Conservation (phyloP, 2,329 filamentous ascomycete species). For the Diaporthe ilicicola region DNA sequence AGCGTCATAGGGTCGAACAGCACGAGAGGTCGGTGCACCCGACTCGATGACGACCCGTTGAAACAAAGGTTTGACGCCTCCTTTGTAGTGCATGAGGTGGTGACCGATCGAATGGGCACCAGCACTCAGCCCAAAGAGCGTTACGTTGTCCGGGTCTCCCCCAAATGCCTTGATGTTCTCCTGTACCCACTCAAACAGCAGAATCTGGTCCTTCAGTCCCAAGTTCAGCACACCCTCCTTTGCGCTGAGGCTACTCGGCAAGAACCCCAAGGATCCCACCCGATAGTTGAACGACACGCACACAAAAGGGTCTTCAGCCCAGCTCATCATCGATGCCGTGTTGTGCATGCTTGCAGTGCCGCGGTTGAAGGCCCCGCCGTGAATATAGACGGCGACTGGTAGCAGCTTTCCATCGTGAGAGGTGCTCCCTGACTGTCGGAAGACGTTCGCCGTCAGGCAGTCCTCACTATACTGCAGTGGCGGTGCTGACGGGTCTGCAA, state of each 20-base stretch:
- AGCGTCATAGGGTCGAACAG: slow-evolving; percentile 52
- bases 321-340: slow-evolving; percentile 60
- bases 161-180: slow-evolving; percentile 63
- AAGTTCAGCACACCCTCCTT: slow-evolving; percentile 64
- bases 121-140: slow-evolving; percentile 57
- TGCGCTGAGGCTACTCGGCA: slow-evolving; percentile 58
- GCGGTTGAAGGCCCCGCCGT: slow-evolving; percentile 57
- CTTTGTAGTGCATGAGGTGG: slow-evolving; percentile 55
- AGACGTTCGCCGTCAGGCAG: slow-evolving; percentile 40
- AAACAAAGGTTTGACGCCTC: slow-evolving; percentile 47
- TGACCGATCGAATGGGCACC: slow-evolving; percentile 66
- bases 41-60: slow-evolving; percentile 50
- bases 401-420: slow-evolving; percentile 31
- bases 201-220: slow-evolving; percentile 62
- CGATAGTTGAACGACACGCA: slow-evolving; percentile 60
- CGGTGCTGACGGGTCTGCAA: slow-evolving; percentile 31
- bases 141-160: slow-evolving; percentile 58
- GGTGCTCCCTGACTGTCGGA: slow-evolving; percentile 34
- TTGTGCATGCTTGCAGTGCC: slow-evolving; percentile 52
- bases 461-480: slow-evolving; percentile 38
- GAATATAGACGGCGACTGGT: slow-evolving; percentile 52
- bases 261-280: slow-evolving; percentile 67
- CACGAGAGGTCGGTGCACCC: slow-evolving; percentile 49
- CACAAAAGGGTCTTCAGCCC: slow-evolving; percentile 53
- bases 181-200: slow-evolving; percentile 61